A percentile compares a stretch with the other conserved stretches of the same genome.
phyloP scores from a whole-genome alignment of 1,284 basidiomycete species.

The Malassezia slooffiae region DNA sequence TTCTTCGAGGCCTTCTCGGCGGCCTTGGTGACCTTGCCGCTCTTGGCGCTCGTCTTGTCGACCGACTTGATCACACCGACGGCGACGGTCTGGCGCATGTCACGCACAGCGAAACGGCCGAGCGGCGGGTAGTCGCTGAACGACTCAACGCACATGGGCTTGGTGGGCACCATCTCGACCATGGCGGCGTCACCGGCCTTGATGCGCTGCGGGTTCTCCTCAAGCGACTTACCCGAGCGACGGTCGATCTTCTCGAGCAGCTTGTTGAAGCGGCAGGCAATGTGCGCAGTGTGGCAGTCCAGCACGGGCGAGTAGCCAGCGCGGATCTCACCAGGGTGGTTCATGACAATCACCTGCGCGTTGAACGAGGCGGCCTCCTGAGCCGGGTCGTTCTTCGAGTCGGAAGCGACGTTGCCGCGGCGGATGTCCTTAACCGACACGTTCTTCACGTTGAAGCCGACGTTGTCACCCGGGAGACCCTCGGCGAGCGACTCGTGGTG shows the following conservation, averaged over 20 bases:
- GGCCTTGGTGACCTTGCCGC: constrained; percentile 70
- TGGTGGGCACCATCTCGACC: constrained; percentile 90
- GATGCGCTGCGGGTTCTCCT: constrained; percentile 83
- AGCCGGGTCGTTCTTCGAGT: constrained; percentile 99
- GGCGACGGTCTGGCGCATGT: constrained; percentile 52
- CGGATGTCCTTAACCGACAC: constrained; percentile 99
- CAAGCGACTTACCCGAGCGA: constrained; percentile 84
- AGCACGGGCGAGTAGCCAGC: constrained; percentile 95
- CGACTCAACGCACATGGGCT: constrained; percentile 96
- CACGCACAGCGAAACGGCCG: constrained; percentile 74
- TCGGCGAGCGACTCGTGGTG: constrained; percentile 97
- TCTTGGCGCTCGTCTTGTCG: constrained; percentile 22
- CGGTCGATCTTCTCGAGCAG: constrained; percentile 95
- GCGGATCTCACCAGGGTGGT: constrained; percentile 99
- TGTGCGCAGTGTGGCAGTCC: constrained; percentile 99
- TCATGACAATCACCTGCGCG: constrained; percentile 99
- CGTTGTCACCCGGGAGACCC: constrained; percentile 96
- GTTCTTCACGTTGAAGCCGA: constrained; percentile 87
- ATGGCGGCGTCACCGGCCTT: constrained; percentile 61
- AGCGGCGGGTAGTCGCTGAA: constrained; percentile 98
- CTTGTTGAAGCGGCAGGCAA: constrained; percentile 98
- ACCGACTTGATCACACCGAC: constrained; percentile 81
- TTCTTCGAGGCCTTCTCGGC: constrained; percentile 69
- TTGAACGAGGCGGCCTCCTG: constrained; percentile 99
- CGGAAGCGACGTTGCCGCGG: constrained; percentile 95